Evolutionary conservation across 164 flowering plant genomes (phyloP).

Genomic region (Tetracentron sinense): DNA sequence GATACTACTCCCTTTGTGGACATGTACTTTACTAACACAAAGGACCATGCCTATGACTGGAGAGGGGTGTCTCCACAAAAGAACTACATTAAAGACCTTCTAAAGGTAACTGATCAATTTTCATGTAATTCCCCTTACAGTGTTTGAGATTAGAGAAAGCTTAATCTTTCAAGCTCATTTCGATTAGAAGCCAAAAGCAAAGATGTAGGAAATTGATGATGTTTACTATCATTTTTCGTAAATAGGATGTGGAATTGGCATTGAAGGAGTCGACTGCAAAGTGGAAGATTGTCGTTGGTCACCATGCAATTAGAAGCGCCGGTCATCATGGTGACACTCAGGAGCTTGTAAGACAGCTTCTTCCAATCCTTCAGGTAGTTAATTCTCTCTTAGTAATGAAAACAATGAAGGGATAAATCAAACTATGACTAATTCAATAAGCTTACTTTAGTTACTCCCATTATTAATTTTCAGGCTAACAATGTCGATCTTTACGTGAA

Average conservation of each 20-base stretch:
- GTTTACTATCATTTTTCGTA: not conserved
- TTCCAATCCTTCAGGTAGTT: conserved; percentile 58
- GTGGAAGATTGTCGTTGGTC: conserved; percentile 77
- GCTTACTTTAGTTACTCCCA: not conserved
- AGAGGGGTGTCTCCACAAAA: conserved; percentile 34
- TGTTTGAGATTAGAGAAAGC: too few relatives aligned
- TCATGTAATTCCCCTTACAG: too few relatives aligned
- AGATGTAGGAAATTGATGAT: too few relatives aligned
- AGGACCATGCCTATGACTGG: conserved; percentile 44
- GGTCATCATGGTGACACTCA: conserved; percentile 60
- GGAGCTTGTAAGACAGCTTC: conserved; percentile 40
- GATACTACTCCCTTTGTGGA: conserved; percentile 54
- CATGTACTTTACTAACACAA: conserved; percentile 32
- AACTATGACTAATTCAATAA: not conserved
- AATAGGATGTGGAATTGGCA: conserved; percentile 49
- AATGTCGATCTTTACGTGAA: conserved; percentile 62
- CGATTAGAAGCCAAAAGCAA: not conserved
- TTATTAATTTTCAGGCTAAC: conserved; percentile 34
- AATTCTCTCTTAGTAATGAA: not conserved
- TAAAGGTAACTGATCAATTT: conserved; percentile 23
- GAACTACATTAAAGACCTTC: conserved; percentile 27
- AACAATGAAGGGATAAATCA: not conserved
- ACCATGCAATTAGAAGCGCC: conserved; percentile 54
- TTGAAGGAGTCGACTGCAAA: conserved; percentile 46
- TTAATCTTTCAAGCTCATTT: too few relatives aligned